phyloP scores from a whole-genome alignment of 2,329 filamentous ascomycete genomes.

The Lecanicillium sp. region DNA sequence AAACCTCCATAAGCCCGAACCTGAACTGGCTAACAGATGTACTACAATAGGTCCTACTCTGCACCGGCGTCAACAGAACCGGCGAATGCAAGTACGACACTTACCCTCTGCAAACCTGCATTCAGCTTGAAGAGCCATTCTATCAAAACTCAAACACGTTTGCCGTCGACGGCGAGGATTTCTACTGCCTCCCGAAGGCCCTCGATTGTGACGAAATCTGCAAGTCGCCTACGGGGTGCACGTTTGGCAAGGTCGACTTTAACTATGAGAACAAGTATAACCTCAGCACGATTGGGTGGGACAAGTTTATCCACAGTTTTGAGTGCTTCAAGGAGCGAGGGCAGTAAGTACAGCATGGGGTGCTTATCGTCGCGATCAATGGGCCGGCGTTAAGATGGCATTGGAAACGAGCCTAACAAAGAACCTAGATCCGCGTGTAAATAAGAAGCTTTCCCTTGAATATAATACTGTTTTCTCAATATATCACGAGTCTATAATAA shows the following conservation, averaged over 20 bases:
- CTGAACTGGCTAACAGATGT: no score
- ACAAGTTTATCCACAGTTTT: conserved; percentile 27
- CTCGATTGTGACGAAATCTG: conserved; percentile 34
- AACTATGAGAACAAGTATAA: conserved; percentile 38
- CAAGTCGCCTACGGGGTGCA: conserved; percentile 43
- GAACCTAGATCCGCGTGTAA: no score
- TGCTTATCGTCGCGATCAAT: no score
- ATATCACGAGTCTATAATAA: no score
- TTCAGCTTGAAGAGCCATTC: conserved; percentile 34
- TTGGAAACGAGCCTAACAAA: no score
- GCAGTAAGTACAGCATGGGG: no score
- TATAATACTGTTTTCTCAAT: no score
- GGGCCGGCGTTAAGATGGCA: no score
- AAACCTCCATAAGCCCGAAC: no score
- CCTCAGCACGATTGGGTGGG: conserved; percentile 36
- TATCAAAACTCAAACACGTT: conserved; percentile 37
- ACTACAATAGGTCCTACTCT: conserved; percentile 39
- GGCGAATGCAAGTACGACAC: conserved; percentile 35
- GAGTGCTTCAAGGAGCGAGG: conserved; percentile 21
- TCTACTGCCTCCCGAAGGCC: conserved; percentile 38
- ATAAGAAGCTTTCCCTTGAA: no score
- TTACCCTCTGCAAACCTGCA: conserved; percentile 35
- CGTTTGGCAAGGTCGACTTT: conserved; percentile 39
- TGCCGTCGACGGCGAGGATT: conserved; percentile 39
- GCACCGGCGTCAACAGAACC: conserved; percentile 41